Evolutionary conservation across 768 basidiomycete species (phyloP).

Genomic region (Glaciozyma martinii): DNA sequence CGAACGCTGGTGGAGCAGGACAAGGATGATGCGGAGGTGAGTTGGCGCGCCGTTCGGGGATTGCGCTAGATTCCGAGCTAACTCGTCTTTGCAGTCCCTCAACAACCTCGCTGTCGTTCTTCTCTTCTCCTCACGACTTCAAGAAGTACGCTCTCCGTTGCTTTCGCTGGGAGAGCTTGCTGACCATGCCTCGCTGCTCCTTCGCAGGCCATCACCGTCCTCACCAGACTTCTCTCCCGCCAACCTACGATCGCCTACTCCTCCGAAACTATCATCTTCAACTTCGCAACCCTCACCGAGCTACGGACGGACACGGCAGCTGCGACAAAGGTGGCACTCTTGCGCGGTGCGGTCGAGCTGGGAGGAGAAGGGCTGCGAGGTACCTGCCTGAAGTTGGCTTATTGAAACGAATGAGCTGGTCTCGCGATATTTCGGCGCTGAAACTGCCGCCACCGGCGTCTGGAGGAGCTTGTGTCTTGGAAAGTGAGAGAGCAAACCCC

Average conservation of each 20-base stretch:
- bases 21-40: conserved; percentile 4
- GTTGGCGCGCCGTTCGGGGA: background rate
- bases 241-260: background rate
- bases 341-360: background rate
- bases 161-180: no score
- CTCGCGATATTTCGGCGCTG: no score
- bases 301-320: conserved; percentile 3
- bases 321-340: background rate
- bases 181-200: background rate
- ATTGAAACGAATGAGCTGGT: no score
- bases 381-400: no score
- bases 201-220: conserved; percentile 6
- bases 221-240: background rate
- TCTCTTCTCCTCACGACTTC: background rate
- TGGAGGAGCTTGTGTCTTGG: no score
- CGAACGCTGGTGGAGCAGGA: background rate
- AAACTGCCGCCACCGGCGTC: no score
- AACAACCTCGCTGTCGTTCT: conserved; percentile 16
- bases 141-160: background rate
- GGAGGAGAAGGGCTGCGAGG: no score
- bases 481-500: no score
- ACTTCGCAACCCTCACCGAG: conserved; percentile 12
- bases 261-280: conserved; percentile 7
- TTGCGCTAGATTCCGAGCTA: background rate
- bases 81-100: background rate